phyloP scores from a whole-genome alignment of 768 basidiomycete genomes.

The Trametes cingulata region DNA sequence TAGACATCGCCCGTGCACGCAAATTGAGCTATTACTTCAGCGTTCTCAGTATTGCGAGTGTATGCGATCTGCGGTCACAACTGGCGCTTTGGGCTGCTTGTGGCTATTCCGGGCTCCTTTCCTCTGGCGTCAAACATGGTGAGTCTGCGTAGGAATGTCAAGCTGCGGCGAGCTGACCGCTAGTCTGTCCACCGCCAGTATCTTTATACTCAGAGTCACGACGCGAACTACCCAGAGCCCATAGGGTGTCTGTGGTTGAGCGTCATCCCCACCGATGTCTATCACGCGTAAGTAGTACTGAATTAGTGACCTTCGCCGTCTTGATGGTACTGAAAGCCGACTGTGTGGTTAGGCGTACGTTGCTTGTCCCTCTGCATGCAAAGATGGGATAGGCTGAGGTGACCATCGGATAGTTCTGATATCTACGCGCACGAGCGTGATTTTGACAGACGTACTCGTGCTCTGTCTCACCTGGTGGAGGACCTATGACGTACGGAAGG shows the following conservation, averaged over 20 bases:
- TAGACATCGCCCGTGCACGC: neutral
- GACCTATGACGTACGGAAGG: neutral
- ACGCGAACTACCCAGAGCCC: neutral
- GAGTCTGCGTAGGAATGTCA: neutral
- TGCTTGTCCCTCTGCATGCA: no score
- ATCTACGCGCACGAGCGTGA: neutral
- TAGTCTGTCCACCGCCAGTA: neutral
- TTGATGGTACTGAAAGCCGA: no score
- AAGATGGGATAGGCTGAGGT: no score
- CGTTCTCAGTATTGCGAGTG: conserved; percentile 9
- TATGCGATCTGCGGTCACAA: conserved; percentile 2
- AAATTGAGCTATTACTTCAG: neutral
- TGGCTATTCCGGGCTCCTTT: neutral
- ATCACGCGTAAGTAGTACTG: neutral
- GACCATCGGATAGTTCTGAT: neutral
- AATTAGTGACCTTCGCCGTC: no score
- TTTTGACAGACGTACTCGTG: conserved; percentile 7
- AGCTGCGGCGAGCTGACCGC: neutral
- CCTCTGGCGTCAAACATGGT: conserved; percentile 8
- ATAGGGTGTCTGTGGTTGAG: neutral
- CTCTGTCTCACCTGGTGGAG: conserved; percentile 5
- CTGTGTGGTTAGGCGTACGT: no score
- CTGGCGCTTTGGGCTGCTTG: neutral
- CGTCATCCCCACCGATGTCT: neutral
- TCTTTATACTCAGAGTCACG: neutral